phyloP scores from a whole-genome alignment of 176 grass and related monocot genomes.

The Rhynchospora pubera region DNA sequence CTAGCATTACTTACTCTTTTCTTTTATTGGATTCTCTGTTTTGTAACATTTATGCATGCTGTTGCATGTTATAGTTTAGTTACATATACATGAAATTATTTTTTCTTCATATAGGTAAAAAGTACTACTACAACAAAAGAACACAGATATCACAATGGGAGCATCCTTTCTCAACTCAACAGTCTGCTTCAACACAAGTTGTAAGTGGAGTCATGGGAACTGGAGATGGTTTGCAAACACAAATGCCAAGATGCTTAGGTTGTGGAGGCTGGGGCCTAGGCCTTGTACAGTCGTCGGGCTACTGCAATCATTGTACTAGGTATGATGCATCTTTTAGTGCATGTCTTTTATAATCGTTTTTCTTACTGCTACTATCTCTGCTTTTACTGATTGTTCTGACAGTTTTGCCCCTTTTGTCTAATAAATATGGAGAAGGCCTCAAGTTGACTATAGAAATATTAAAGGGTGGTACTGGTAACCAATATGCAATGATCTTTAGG shows the following conservation, averaged over 20 bases:
- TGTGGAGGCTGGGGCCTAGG: constrained; percentile 95
- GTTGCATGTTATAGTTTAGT: background rate
- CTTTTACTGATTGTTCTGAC: background rate
- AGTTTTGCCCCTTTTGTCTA: background rate
- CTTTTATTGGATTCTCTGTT: background rate
- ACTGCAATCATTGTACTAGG: constrained; percentile 96
- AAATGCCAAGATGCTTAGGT: constrained; percentile 70
- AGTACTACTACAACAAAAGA: constrained; percentile 91
- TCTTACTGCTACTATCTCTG: background rate
- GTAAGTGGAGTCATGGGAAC: constrained; percentile 17
- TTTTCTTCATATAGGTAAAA: constrained; percentile 47
- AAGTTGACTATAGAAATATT: background rate
- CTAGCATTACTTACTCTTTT: background rate
- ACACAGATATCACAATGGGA: constrained; percentile 78
- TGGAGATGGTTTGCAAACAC: constrained; percentile 34
- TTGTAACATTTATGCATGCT: background rate
- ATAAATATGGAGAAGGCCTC: background rate
- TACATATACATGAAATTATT: background rate
- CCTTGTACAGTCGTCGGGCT: constrained; percentile 79
- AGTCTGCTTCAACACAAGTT: constrained; percentile 25
- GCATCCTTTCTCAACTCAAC: constrained; percentile 39
- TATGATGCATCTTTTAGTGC: constrained; percentile 22
- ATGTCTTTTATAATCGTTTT: background rate
- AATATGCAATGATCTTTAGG: background rate
- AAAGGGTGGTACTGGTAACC: background rate